Conservation (phyloP, 2,329 filamentous ascomycete species). For the Emmonsiellopsis sp. region DNA sequence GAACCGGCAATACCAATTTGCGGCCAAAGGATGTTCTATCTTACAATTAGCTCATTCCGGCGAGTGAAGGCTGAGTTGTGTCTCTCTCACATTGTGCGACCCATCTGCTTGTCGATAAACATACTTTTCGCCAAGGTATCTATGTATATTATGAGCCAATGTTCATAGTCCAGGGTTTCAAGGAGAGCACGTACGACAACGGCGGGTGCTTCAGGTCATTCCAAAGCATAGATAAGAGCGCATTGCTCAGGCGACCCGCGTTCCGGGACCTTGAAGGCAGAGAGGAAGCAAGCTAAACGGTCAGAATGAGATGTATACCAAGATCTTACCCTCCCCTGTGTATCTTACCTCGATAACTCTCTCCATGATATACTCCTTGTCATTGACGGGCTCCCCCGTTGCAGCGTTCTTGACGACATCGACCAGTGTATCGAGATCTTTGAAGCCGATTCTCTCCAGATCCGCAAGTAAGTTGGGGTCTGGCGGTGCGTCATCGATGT, state of each 20-base stretch:
- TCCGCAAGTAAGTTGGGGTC: slow-evolving; percentile 33
- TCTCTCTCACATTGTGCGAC: slow-evolving; percentile 10
- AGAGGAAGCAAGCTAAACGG: slow-evolving; percentile 19
- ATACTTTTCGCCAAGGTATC: slow-evolving; percentile 21
- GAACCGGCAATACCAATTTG: slow-evolving; percentile 17
- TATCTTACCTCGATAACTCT: slow-evolving; percentile 38
- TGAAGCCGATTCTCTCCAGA: slow-evolving; percentile 38
- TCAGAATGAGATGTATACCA: slow-evolving; percentile 41
- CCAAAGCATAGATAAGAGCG: slow-evolving; percentile 22
- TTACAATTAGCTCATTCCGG: neutral
- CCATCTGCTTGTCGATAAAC: slow-evolving; percentile 25
- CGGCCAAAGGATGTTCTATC: slow-evolving; percentile 15
- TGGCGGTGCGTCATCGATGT: slow-evolving; percentile 24
- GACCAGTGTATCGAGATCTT: slow-evolving; percentile 33
- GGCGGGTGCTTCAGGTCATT: slow-evolving; percentile 27
- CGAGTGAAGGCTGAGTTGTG: neutral
- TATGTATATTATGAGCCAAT: slow-evolving; percentile 24
- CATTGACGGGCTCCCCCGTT: slow-evolving; percentile 48
- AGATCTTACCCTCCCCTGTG: slow-evolving; percentile 17
- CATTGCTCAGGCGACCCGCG: slow-evolving; percentile 15
- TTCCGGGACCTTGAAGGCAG: slow-evolving; percentile 16
- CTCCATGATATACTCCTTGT: slow-evolving; percentile 55
- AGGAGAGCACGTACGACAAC: slow-evolving; percentile 27
- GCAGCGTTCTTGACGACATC: slow-evolving; percentile 32
- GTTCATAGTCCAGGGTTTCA: slow-evolving; percentile 16